Conservation (phyloP, 2,329 filamentous ascomycete genomes). For the Aspergillus latus region DNA sequence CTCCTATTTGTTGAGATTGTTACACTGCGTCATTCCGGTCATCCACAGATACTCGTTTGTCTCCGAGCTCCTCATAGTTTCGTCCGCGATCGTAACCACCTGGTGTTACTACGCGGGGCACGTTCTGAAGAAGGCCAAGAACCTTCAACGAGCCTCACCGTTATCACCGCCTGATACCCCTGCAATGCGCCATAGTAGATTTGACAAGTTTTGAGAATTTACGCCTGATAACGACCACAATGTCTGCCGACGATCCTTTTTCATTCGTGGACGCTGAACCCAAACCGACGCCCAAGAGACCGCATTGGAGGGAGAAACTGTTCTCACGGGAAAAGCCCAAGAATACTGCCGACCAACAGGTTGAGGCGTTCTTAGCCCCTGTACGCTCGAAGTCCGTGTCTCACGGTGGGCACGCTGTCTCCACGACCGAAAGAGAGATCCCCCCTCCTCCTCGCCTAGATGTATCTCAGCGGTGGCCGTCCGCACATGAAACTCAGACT, state of each 20-base stretch:
- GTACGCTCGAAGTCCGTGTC: slow-evolving; percentile 45
- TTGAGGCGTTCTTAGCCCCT: slow-evolving; percentile 60
- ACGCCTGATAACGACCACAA: slow-evolving; percentile 22
- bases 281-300: slow-evolving; percentile 34
- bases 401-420: slow-evolving; percentile 17
- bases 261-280: slow-evolving; percentile 35
- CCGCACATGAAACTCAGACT: slow-evolving; percentile 26
- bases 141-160: slow-evolving; percentile 12
- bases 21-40: slow-evolving; percentile 2
- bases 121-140: slow-evolving; percentile 16
- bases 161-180: slow-evolving; percentile 9
- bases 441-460: slow-evolving; percentile 34
- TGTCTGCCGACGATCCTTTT: slow-evolving; percentile 41
- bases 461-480: slow-evolving; percentile 37
- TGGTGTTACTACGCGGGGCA: slow-evolving; percentile 13
- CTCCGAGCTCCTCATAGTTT: neutral
- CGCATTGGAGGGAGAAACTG: slow-evolving; percentile 52
- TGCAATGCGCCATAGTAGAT: slow-evolving; percentile 36
- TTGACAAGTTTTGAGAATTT: slow-evolving; percentile 2
- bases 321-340: slow-evolving; percentile 45
- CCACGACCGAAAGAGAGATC: slow-evolving; percentile 30
- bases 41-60: neutral
- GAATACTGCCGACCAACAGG: slow-evolving; percentile 44
- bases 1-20: neutral
- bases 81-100: neutral